Evolutionary conservation across 495 filamentous ascomycete genomes (phyloP).

Genomic region (Cudoniella acicularis): DNA sequence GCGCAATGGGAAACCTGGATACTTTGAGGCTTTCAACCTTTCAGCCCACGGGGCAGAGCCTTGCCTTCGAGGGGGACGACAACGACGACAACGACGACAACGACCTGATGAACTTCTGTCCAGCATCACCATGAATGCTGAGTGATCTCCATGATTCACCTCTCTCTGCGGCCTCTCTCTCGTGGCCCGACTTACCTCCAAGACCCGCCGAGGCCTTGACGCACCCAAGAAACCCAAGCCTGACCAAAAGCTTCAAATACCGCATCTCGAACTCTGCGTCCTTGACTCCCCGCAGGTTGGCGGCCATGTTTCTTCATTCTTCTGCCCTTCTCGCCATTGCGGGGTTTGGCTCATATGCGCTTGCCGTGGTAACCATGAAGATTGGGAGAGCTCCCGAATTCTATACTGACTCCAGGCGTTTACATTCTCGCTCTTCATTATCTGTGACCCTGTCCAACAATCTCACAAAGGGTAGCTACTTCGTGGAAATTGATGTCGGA

Average conservation of each 20-base stretch:
- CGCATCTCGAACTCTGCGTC: too few relatives aligned
- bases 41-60: too few relatives aligned
- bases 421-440: slow-evolving; percentile 7
- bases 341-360: slow-evolving; percentile 5
- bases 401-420: not conserved
- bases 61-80: too few relatives aligned
- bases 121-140: not conserved
- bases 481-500: slow-evolving; percentile 63
- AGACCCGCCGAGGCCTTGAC: too few relatives aligned
- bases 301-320: too few relatives aligned
- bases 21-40: too few relatives aligned
- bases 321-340: slow-evolving; percentile 8
- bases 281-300: too few relatives aligned
- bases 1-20: too few relatives aligned
- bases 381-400: slow-evolving; percentile 4
- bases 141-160: not conserved
- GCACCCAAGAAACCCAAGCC: too few relatives aligned
- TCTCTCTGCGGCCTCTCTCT: not conserved
- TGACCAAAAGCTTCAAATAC: too few relatives aligned
- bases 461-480: slow-evolving; percentile 54
- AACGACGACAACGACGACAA: too few relatives aligned
- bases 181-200: not conserved
- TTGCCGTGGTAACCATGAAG: slow-evolving; percentile 8
- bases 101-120: too few relatives aligned
- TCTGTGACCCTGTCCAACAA: slow-evolving; percentile 28